These are phyloP conservation scores for Emiliania huxleyi DNA, from an alignment of 78 protist genomes.

Conservation along the genomic window DNA sequence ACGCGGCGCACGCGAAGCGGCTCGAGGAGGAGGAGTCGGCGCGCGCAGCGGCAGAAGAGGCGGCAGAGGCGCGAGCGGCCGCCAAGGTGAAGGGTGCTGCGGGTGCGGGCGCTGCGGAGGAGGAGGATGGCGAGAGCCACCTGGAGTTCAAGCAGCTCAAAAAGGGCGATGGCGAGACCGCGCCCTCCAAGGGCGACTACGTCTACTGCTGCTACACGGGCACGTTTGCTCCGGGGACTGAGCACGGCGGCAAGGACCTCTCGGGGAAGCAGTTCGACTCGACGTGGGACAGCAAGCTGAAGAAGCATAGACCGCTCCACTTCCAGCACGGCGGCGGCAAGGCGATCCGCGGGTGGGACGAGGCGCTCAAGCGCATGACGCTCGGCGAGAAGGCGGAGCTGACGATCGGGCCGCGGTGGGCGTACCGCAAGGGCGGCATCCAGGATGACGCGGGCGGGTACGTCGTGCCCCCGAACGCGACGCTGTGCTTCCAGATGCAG, in stretches of 20 bases:
- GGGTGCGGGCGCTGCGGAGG: not conserved
- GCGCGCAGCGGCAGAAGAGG: not conserved
- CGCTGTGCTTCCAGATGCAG: not conserved
- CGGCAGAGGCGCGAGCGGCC: not conserved
- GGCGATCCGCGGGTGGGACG: slow-evolving; percentile 15
- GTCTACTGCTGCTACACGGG: not conserved
- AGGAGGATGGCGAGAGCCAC: not conserved
- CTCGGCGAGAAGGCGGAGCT: not conserved
- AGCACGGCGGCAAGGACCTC: not conserved
- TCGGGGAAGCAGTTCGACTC: not conserved
- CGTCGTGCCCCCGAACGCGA: not conserved
- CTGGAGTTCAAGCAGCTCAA: not conserved
- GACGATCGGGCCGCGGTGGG: slow-evolving; percentile 16
- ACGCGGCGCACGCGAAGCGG: not conserved
- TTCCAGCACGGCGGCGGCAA: not conserved
- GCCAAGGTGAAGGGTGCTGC: not conserved
- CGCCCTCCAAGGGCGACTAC: not conserved
- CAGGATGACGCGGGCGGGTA: not conserved
- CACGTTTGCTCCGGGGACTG: not conserved
- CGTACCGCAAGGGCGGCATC: not conserved
- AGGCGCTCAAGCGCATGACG: not conserved
- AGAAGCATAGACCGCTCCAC: not conserved
- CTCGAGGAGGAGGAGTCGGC: not conserved
- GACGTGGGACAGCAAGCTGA: not conserved
- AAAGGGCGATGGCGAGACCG: not conserved